Percentiles rank a stretch among this genome's conserved stretches.
These are phyloP conservation scores for Coemansia sp. DNA, from an alignment of 192 early-diverging fungal species.

Conservation along the genomic window DNA sequence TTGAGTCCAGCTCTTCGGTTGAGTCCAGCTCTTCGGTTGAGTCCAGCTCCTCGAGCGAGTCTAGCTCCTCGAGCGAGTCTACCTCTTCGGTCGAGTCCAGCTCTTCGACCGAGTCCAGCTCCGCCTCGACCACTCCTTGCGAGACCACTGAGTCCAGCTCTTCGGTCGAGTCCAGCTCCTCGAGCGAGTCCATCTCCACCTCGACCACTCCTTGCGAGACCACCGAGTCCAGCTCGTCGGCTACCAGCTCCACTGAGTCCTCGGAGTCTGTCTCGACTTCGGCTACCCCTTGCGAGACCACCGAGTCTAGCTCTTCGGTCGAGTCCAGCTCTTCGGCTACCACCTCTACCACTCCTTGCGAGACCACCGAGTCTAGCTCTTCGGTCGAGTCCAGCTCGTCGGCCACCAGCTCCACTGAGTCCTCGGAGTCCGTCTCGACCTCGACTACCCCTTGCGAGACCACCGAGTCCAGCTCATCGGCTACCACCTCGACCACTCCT, in stretches of 20 bases:
- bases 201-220: neutral
- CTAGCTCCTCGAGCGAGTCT: slow-evolving; percentile 18
- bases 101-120: neutral
- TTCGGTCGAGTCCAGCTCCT: slow-evolving; percentile 9
- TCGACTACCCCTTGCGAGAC: slow-evolving; percentile 3
- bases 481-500: neutral
- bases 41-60: neutral
- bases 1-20: slow-evolving; percentile 20
- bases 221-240: slow-evolving; percentile 4
- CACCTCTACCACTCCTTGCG: neutral
- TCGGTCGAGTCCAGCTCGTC: too few relatives aligned
- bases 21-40: neutral
- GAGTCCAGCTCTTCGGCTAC: neutral
- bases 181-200: slow-evolving; percentile 11
- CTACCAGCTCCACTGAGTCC: neutral
- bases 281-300: slow-evolving; percentile 1
- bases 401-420: too few relatives aligned
- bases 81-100: neutral
- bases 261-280: slow-evolving; percentile 11
- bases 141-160: neutral
- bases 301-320: neutral
- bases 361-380: neutral
- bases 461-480: slow-evolving; percentile 14
- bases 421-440: too few relatives aligned
- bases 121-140: neutral